phyloP scores from a whole-genome alignment of 129 eudicot species.

The Chrysanthemum lavandulifolium region DNA sequence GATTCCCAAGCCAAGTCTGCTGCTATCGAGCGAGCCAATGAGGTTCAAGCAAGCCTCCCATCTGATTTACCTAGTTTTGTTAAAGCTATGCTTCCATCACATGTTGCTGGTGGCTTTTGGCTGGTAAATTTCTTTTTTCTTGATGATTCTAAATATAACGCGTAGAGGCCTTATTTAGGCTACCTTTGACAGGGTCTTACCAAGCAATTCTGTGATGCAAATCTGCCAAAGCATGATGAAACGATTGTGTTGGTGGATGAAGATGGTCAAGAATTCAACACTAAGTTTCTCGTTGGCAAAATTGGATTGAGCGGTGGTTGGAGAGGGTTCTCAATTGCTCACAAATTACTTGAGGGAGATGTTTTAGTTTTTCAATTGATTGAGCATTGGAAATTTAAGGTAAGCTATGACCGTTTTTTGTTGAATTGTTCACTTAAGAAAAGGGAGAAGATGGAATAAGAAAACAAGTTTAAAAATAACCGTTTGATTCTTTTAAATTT shows the following conservation, averaged over 20 bases:
- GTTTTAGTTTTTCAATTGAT: constrained; percentile 54
- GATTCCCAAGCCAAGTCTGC: no score
- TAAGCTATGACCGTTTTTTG: constrained; percentile 5
- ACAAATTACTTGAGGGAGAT: constrained; percentile 55
- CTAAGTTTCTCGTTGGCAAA: constrained; percentile 49
- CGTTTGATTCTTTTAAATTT: not conserved
- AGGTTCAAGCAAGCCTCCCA: no score
- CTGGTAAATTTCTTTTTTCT: no score
- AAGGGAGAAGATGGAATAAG: not conserved
- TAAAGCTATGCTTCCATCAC: no score
- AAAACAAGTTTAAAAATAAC: not conserved
- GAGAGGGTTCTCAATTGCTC: constrained; percentile 67
- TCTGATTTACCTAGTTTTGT: no score
- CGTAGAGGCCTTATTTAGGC: constrained; percentile 1
- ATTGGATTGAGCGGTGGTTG: constrained; percentile 69
- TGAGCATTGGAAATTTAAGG: constrained; percentile 54
- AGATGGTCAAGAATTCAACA: constrained; percentile 34
- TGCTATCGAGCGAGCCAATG: no score
- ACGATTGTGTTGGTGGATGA: constrained; percentile 56
- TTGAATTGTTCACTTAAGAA: not conserved
- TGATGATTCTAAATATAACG: no score
- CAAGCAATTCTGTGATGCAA: constrained; percentile 38
- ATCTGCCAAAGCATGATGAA: constrained; percentile 56
- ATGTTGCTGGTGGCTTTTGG: no score
- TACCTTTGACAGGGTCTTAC: constrained; percentile 46